These are phyloP conservation scores for Prunus kanzakura DNA, from an alignment of 306 rosid genomes.

Conservation along the genomic window DNA sequence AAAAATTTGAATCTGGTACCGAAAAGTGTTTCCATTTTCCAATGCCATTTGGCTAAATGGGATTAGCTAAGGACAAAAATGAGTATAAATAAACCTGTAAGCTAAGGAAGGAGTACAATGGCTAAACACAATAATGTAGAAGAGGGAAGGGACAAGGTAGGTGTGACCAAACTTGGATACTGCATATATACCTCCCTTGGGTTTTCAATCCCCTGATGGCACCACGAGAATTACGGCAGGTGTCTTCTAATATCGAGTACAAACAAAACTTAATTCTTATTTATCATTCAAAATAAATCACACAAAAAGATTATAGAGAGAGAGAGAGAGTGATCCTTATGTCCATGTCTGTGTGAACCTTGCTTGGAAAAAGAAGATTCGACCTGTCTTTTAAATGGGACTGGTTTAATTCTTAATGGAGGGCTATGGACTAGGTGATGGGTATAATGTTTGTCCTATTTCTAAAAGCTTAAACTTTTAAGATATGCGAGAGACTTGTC, in stretches of 20 bases:
- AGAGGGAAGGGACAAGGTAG: not conserved
- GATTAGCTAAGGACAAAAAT: not conserved
- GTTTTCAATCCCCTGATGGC: conserved; percentile 12
- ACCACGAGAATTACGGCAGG: not conserved
- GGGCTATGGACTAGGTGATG: not conserved
- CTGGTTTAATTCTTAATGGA: not conserved
- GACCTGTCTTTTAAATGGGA: not conserved
- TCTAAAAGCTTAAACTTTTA: too few relatives aligned
- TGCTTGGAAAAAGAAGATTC: conserved; percentile 13
- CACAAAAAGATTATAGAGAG: not conserved
- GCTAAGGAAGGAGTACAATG: not conserved
- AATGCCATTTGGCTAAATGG: not conserved
- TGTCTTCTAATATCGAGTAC: not conserved
- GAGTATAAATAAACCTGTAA: not conserved
- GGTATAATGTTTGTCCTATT: too few relatives aligned
- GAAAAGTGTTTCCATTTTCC: not conserved
- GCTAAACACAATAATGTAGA: not conserved
- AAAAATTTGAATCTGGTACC: not conserved
- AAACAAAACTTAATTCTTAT: not conserved
- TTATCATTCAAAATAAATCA: not conserved
- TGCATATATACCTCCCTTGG: conserved; percentile 26
- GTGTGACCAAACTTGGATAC: not conserved
- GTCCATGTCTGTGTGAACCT: conserved; percentile 12
- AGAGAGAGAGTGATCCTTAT: not conserved
- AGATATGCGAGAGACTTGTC: too few relatives aligned